Percentiles rank a stretch among this genome's conserved stretches.
phyloP scores from a whole-genome alignment of 2,329 filamentous ascomycete genomes.

The Ophiosphaerella korrae region DNA sequence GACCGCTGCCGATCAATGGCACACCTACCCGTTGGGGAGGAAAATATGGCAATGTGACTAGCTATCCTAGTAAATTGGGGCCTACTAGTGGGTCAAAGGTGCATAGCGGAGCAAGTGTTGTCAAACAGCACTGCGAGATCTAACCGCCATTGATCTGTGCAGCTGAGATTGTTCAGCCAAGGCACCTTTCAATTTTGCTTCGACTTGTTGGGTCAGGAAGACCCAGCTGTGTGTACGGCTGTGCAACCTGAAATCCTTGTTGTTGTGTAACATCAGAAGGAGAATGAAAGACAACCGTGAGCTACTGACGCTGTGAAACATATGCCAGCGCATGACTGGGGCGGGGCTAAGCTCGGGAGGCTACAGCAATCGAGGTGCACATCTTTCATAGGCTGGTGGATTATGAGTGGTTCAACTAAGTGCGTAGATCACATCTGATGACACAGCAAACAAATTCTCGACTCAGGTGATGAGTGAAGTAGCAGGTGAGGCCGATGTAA shows the following conservation, averaged over 20 bases:
- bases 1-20: conserved; percentile 16
- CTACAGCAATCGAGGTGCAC: conserved; percentile 6
- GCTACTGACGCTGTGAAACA: conserved; percentile 25
- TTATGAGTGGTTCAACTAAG: conserved; percentile 4
- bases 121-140: not conserved
- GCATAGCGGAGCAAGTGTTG: not conserved
- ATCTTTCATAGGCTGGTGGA: conserved; percentile 11
- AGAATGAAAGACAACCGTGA: conserved; percentile 17
- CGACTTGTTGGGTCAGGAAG: too few species aligned
- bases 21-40: conserved; percentile 10
- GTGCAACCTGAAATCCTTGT: conserved; percentile 16
- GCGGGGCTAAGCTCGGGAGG: not conserved
- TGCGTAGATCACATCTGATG: not conserved
- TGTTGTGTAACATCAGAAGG: conserved; percentile 21
- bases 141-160: conserved; percentile 3
- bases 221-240: conserved; percentile 5
- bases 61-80: not conserved
- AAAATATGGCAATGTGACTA: conserved; percentile 12
- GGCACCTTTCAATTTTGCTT: too few species aligned
- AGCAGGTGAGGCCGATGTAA: not conserved
- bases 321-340: conserved; percentile 24
- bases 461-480: not conserved
- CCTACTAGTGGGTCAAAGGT: conserved; percentile 2
- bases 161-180: not conserved
- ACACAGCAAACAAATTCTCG: not conserved